A percentile compares a stretch with the other conserved stretches of the same genome.
These are phyloP conservation scores for Penicillium diatomitis DNA, from an alignment of 495 filamentous ascomycete species.

Conservation along the genomic window DNA sequence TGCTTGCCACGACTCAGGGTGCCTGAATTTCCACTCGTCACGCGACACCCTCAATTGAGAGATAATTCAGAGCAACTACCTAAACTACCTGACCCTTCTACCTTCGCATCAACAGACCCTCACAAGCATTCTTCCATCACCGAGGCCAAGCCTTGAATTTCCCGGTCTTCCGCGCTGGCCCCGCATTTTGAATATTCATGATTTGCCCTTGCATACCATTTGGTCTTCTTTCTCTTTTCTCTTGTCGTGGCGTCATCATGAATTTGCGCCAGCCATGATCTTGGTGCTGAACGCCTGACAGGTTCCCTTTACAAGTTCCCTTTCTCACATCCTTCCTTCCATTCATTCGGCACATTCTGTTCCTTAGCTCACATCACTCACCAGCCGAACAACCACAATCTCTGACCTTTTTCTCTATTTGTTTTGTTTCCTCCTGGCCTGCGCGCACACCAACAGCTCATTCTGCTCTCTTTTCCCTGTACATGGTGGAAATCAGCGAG, in stretches of 20 bases:
- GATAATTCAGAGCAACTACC: too few species aligned
- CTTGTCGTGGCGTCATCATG: constrained; percentile 12
- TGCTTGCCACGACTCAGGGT: too few species aligned
- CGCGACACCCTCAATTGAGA: too few species aligned
- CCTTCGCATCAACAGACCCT: too few species aligned
- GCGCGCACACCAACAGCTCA: too few species aligned
- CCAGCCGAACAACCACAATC: constrained; percentile 17
- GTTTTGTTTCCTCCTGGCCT: constrained; percentile 2
- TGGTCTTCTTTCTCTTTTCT: constrained; percentile 19
- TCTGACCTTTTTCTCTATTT: constrained; percentile 8
- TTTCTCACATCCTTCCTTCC: constrained; percentile 2
- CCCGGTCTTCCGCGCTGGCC: constrained; percentile 7
- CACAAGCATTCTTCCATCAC: too few species aligned
- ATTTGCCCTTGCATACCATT: constrained; percentile 21
- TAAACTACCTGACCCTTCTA: too few species aligned
- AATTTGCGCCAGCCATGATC: constrained; percentile 33
- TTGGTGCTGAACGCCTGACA: constrained; percentile 23
- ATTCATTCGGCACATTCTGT: constrained; percentile 5
- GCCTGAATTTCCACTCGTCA: too few species aligned
- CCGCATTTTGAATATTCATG: constrained; percentile 9
- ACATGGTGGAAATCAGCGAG: constrained; percentile 23
- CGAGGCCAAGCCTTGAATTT: too few species aligned
- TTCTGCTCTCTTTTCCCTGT: constrained; percentile 8
- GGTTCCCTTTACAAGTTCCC: constrained; percentile 11
- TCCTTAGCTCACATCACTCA: constrained; percentile 10